Percentiles rank a stretch among this genome's conserved stretches.
Evolutionary conservation across 352 stramenopile genomes (phyloP).

Genomic region (Phytophthora hybrid): DNA sequence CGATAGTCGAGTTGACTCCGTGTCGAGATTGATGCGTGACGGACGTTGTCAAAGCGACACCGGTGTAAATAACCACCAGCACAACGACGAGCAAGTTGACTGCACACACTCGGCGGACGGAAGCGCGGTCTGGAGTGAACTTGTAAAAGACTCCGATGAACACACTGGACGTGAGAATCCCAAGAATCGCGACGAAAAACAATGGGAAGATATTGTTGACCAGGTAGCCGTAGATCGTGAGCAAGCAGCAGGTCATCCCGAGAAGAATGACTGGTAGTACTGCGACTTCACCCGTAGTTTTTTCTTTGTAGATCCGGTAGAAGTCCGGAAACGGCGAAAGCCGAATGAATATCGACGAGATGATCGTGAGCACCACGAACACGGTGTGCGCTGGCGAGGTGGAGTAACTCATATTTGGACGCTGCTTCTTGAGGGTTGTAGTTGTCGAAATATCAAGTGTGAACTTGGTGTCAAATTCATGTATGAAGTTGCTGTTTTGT

Average conservation of each 20-base stretch:
- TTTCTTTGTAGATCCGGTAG: slow-evolving; percentile 25
- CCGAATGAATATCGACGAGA: slow-evolving; percentile 26
- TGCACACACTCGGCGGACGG: slow-evolving; percentile 30
- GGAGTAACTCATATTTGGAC: background rate
- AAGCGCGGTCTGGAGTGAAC: slow-evolving; percentile 34
- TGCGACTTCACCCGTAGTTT: slow-evolving; percentile 18
- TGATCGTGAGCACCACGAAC: slow-evolving; percentile 27
- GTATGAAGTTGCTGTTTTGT: too few species aligned
- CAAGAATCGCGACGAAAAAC: slow-evolving; percentile 39
- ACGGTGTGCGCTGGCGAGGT: slow-evolving; percentile 1
- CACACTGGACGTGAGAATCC: slow-evolving; percentile 28
- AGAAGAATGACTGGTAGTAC: slow-evolving; percentile 34
- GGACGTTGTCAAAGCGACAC: slow-evolving; percentile 35
- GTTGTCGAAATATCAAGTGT: background rate
- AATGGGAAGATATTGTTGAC: slow-evolving; percentile 45
- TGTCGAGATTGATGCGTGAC: slow-evolving; percentile 17
- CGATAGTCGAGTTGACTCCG: slow-evolving; percentile 3
- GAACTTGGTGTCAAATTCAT: background rate
- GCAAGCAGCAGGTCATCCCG: slow-evolving; percentile 26
- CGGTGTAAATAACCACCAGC: slow-evolving; percentile 44
- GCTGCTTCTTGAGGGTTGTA: background rate
- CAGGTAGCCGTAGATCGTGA: slow-evolving; percentile 37
- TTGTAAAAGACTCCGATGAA: slow-evolving; percentile 49
- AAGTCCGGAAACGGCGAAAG: slow-evolving; percentile 32
- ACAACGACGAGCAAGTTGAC: slow-evolving; percentile 37